Conservation (phyloP, 139 green algal genomes). For the Micromonas commoda region DNA sequence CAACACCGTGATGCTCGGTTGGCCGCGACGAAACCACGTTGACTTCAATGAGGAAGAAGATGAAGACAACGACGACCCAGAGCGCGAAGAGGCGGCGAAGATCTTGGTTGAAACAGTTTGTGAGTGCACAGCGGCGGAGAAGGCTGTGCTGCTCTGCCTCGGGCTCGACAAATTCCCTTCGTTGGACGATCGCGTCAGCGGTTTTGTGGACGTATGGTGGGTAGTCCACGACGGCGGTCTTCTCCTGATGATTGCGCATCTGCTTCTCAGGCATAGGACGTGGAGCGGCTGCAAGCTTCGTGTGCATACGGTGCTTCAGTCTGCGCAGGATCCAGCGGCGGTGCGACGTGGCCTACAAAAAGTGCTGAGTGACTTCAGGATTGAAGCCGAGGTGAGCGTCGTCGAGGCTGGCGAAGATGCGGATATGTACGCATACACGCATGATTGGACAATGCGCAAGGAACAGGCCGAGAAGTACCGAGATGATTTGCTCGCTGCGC, state of each 20-base stretch:
- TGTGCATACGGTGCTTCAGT: slow-evolving; percentile 24
- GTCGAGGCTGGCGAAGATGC: slow-evolving; percentile 20
- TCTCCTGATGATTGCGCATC: slow-evolving; percentile 31
- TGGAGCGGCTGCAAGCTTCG: slow-evolving; percentile 31
- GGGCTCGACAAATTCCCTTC: slow-evolving; percentile 11
- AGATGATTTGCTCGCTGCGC: not conserved
- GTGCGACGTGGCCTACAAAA: slow-evolving; percentile 23
- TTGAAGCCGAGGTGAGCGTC: slow-evolving; percentile 27
- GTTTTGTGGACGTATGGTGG: slow-evolving; percentile 35
- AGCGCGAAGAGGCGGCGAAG: not conserved
- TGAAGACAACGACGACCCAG: not conserved
- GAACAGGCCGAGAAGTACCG: not conserved
- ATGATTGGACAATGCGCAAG: slow-evolving; percentile 13
- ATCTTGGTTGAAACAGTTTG: slow-evolving; percentile 17
- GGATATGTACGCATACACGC: slow-evolving; percentile 26
- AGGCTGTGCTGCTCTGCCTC: slow-evolving; percentile 13
- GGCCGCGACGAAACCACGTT: not conserved
- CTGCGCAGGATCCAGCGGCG: slow-evolving; percentile 2
- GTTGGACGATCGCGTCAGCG: not conserved
- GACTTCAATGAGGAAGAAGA: not conserved
- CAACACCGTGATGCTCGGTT: slow-evolving; percentile 18
- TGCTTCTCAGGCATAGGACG: slow-evolving; percentile 26
- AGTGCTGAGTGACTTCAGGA: slow-evolving; percentile 25
- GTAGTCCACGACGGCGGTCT: slow-evolving; percentile 35
- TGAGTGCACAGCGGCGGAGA: slow-evolving; percentile 20